Evolutionary conservation across 257 asterid genomes (phyloP).

Genomic region (Solanum paucissectum): DNA sequence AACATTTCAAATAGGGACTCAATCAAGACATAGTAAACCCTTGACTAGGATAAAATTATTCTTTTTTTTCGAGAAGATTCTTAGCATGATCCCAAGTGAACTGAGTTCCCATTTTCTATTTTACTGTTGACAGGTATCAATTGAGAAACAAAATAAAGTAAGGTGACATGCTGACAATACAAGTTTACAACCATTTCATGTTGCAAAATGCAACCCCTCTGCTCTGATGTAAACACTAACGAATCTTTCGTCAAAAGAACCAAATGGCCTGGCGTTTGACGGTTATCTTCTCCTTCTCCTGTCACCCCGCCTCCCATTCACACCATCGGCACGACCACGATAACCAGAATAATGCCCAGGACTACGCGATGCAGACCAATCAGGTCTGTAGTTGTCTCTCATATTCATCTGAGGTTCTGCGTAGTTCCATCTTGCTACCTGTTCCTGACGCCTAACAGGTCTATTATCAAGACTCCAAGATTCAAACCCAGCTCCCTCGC

Average conservation of each 20-base stretch:
- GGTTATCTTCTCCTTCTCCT: slow-evolving; percentile 31
- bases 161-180: neutral
- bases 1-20: neutral
- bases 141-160: neutral
- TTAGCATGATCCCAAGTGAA: neutral
- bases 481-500: slow-evolving; percentile 33
- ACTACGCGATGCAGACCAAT: slow-evolving; percentile 14
- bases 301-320: slow-evolving; percentile 44
- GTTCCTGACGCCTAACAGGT: slow-evolving; percentile 33
- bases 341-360: slow-evolving; percentile 22
- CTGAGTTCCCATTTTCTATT: neutral
- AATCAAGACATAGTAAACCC: neutral
- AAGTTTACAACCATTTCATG: neutral
- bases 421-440: slow-evolving; percentile 21
- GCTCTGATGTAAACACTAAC: neutral
- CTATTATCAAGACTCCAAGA: slow-evolving; percentile 70
- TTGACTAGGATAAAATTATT: neutral
- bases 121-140: neutral
- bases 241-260: neutral
- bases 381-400: slow-evolving; percentile 24
- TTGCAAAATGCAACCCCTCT: neutral
- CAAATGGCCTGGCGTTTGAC: neutral
- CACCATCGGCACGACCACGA: slow-evolving; percentile 20
- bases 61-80: neutral
- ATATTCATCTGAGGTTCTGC: slow-evolving; percentile 17